Evolutionary conservation across 306 rosid species (phyloP).

Genomic region (Hippophae tibetana): DNA sequence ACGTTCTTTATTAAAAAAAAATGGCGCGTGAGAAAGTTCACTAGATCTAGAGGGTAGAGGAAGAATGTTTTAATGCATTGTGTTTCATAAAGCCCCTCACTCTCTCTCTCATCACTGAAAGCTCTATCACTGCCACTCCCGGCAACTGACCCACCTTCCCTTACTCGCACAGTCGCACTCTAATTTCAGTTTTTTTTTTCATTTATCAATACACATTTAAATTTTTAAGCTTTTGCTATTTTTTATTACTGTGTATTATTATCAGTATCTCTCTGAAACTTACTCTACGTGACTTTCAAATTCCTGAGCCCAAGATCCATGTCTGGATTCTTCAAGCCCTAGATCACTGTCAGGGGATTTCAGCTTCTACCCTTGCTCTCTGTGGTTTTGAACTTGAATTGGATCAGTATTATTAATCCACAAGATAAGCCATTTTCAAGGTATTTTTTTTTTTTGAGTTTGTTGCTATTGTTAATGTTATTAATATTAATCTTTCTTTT

Average conservation of each 20-base stretch:
- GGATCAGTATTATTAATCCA: neutral
- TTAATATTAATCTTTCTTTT: too few relatives aligned
- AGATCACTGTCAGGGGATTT: constrained; percentile 30
- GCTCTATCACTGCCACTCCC: neutral
- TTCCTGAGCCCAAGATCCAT: constrained; percentile 73
- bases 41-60: neutral
- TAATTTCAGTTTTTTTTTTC: neutral
- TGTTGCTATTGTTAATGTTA: too few relatives aligned
- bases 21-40: neutral
- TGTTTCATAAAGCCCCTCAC: neutral
- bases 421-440: too few relatives aligned
- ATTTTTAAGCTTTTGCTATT: neutral
- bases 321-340: constrained; percentile 36
- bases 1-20: neutral
- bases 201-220: neutral
- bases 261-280: constrained; percentile 30
- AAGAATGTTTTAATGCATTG: neutral
- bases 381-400: constrained; percentile 16
- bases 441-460: too few relatives aligned
- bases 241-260: constrained; percentile 17
- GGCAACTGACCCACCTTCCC: neutral
- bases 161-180: neutral
- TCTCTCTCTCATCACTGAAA: constrained; percentile 5
- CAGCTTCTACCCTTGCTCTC: neutral
- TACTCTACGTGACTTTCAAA: constrained; percentile 28